These are phyloP conservation scores for Pulicaria dysenterica DNA, from an alignment of 129 eudicot species.

Conservation along the genomic window DNA sequence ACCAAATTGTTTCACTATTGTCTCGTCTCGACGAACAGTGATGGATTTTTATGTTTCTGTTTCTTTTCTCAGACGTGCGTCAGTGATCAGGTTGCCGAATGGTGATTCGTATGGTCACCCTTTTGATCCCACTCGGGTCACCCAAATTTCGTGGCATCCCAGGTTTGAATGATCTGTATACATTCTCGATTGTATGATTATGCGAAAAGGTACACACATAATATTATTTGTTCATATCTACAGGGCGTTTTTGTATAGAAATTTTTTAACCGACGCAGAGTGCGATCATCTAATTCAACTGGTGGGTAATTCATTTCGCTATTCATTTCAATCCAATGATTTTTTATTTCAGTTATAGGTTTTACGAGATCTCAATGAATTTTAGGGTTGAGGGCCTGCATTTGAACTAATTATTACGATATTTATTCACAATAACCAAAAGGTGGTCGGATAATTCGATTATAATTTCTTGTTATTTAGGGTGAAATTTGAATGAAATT, in stretches of 20 bases:
- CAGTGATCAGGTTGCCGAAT: conserved; percentile 63
- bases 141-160: conserved; percentile 82
- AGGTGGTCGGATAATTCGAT: neutral
- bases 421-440: too few relatives aligned
- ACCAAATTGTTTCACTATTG: conserved; percentile 2
- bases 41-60: neutral
- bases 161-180: conserved; percentile 43
- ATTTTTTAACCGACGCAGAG: conserved; percentile 77
- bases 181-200: conserved; percentile 9
- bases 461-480: neutral
- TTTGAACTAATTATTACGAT: too few relatives aligned
- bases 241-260: conserved; percentile 83
- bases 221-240: conserved; percentile 3
- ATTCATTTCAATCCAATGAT: neutral
- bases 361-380: too few relatives aligned
- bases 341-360: neutral
- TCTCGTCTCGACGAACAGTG: conserved; percentile 1
- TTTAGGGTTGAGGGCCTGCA: too few relatives aligned
- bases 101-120: conserved; percentile 51
- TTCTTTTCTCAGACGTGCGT: conserved; percentile 32
- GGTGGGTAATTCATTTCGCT: conserved; percentile 35
- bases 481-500: neutral
- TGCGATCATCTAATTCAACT: conserved; percentile 83
- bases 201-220: neutral
- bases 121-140: conserved; percentile 73